These are phyloP conservation scores for Olyra latifolia DNA, from an alignment of 176 grass and related monocot genomes.

Conservation along the genomic window DNA sequence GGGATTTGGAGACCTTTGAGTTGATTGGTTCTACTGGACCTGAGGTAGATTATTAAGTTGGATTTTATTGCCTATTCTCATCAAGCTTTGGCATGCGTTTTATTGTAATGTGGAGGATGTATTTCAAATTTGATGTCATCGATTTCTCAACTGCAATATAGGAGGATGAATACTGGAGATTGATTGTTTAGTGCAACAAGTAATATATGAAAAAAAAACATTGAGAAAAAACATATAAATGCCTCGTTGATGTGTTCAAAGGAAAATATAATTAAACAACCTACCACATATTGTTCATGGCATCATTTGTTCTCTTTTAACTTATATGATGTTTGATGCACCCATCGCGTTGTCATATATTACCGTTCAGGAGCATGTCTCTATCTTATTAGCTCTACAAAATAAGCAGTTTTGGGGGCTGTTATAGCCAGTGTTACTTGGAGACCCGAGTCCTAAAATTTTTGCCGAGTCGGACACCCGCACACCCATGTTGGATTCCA, in stretches of 20 bases:
- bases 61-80: not conserved
- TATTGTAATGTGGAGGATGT: not conserved
- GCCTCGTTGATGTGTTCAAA: not conserved
- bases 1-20: slow-evolving; percentile 99
- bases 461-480: no score
- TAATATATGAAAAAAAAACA: slow-evolving; percentile 5
- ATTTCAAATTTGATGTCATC: slow-evolving; percentile 1
- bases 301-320: not conserved
- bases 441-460: no score
- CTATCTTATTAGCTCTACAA: not conserved
- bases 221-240: not conserved
- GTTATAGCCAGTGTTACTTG: no score
- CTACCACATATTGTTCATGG: not conserved
- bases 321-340: not conserved
- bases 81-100: slow-evolving; percentile 5
- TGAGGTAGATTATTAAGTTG: slow-evolving; percentile 61
- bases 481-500: no score
- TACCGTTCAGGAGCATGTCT: not conserved
- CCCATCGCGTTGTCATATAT: not conserved
- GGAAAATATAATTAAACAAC: not conserved
- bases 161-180: not conserved
- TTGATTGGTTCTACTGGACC: slow-evolving; percentile 89
- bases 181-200: not conserved
- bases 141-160: not conserved
- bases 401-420: not conserved